A percentile compares a stretch with the other conserved stretches of the same genome.
Evolutionary conservation across 2,329 filamentous ascomycete species (phyloP).

Genomic region (Xylariaceae sp.): DNA sequence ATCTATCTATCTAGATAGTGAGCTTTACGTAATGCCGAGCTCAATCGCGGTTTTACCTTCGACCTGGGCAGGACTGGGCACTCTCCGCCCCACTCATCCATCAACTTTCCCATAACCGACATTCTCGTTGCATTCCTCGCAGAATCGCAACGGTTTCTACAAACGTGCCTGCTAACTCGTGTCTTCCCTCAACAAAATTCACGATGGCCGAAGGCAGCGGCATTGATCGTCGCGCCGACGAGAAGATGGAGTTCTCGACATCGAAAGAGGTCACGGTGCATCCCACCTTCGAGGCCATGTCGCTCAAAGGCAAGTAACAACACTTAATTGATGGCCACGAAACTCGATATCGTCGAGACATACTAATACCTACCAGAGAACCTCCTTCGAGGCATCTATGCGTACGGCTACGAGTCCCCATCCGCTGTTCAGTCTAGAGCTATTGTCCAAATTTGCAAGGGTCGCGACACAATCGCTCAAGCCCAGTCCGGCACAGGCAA

Average conservation of each 20-base stretch:
- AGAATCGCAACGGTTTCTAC: background rate
- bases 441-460: slow-evolving; percentile 98
- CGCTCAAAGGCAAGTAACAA: slow-evolving; percentile 66
- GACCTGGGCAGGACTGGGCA: no score
- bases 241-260: slow-evolving; percentile 96
- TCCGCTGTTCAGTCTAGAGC: slow-evolving; percentile 97
- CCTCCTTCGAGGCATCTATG: slow-evolving; percentile 93
- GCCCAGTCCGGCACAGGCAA: slow-evolving; percentile 97
- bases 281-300: slow-evolving; percentile 93
- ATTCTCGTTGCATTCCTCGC: slow-evolving; percentile 1
- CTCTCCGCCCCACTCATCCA: slow-evolving; percentile 9
- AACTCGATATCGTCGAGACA: background rate
- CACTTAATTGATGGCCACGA: background rate
- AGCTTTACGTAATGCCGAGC: no score
- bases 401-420: slow-evolving; percentile 96
- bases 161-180: background rate
- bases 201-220: slow-evolving; percentile 78
- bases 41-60: no score
- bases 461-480: slow-evolving; percentile 96
- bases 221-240: slow-evolving; percentile 88
- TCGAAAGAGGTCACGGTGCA: slow-evolving; percentile 96
- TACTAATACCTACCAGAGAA: slow-evolving; percentile 58
- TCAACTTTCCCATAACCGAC: background rate
- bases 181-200: slow-evolving; percentile 20
- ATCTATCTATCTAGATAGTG: no score